Evolutionary conservation across 306 rosid species (phyloP).

Genomic region (Lotus japonicus): DNA sequence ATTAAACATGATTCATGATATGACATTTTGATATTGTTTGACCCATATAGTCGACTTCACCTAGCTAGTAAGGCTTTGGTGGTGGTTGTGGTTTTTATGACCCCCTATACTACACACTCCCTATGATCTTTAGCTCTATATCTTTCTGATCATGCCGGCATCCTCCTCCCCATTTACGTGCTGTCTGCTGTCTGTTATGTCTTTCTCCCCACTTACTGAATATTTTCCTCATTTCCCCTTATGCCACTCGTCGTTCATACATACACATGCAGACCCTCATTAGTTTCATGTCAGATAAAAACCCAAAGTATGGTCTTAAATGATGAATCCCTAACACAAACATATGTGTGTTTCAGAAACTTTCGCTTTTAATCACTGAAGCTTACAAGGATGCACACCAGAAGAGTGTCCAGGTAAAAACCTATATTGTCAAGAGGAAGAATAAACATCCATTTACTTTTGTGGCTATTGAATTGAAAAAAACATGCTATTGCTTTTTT

Average conservation of each 20-base stretch:
- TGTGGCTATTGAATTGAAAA: slow-evolving; percentile 3
- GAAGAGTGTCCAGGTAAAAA: slow-evolving; percentile 64
- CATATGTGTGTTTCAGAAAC: slow-evolving; percentile 45
- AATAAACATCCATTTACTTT: not conserved
- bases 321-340: not conserved
- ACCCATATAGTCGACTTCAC: not conserved
- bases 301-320: not conserved
- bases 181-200: not conserved
- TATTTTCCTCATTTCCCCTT: not conserved
- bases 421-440: not conserved
- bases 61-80: not conserved
- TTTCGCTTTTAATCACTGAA: slow-evolving; percentile 74
- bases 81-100: not conserved
- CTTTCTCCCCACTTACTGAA: not conserved
- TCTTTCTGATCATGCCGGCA: not conserved
- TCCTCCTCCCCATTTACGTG: not conserved
- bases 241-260: not conserved
- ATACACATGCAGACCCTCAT: not conserved
- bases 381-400: slow-evolving; percentile 85
- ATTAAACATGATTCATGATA: not conserved
- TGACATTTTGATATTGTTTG: not conserved
- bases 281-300: not conserved
- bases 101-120: not conserved
- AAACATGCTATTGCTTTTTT: slow-evolving; percentile 11
- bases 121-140: not conserved